Conservation (phyloP, 2,329 filamentous ascomycete species). For the Ophiostoma sp. region DNA sequence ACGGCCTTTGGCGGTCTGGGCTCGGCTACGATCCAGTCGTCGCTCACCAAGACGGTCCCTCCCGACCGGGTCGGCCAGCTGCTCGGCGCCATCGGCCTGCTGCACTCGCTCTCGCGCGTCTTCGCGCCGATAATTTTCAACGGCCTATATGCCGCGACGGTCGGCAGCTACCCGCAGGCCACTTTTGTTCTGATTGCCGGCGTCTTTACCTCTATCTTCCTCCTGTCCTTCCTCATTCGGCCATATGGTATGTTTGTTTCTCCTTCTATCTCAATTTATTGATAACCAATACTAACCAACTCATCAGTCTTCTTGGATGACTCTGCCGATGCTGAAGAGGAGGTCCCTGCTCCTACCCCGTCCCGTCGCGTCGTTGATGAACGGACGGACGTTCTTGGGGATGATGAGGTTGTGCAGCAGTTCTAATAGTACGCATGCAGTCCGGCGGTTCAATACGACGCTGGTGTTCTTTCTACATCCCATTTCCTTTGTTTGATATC, state of each 20-base stretch:
- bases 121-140: constrained; percentile 82
- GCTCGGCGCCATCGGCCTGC: constrained; percentile 81
- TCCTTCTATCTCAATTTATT: neutral
- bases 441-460: neutral
- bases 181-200: constrained; percentile 74
- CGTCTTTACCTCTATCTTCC: constrained; percentile 66
- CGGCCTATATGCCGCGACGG: constrained; percentile 79
- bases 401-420: constrained; percentile 33
- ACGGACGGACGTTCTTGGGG: constrained; percentile 25
- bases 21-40: constrained; percentile 78
- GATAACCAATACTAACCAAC: neutral
- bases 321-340: neutral
- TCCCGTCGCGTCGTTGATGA: constrained; percentile 5
- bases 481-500: neutral
- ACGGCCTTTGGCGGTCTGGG: constrained; percentile 81
- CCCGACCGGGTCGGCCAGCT: constrained; percentile 78
- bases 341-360: neutral
- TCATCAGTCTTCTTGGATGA: constrained; percentile 16
- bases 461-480: neutral
- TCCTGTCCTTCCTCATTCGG: constrained; percentile 68
- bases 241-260: constrained; percentile 66
- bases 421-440: constrained; percentile 22
- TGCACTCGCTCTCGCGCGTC: constrained; percentile 80
- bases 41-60: constrained; percentile 88
- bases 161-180: constrained; percentile 74